Base-by-base conservation (phyloP, 1,284 basidiomycete species). In the Fomes fomentarius region DNA sequence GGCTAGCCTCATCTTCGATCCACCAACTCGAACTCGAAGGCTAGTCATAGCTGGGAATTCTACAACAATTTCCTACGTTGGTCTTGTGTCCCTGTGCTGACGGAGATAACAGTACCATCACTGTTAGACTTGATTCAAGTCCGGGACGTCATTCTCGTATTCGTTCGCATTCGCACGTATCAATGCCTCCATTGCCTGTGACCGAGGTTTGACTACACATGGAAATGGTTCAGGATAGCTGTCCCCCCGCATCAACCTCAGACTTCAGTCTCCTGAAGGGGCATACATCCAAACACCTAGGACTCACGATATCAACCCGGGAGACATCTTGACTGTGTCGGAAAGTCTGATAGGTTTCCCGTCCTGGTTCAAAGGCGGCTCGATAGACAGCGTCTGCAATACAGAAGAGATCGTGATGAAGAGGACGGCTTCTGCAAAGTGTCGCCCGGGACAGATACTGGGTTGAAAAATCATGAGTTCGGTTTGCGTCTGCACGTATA, bases 171-270 rank as follows among this genome's bases (percentile, higher is more conserved):
- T 35, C 14, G 47, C n/a, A 9, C 47, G 38, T 8, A 86, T 81
- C 22, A 85, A 66, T 12, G 76, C 73, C 45, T 80, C 66, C 4
- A 83, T 77, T 57, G 75, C 78, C 37, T 77, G 73, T 0, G 83
- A 85, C 24, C 84, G 78, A 10, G 84, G 84, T 61, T 73, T 79
- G 60, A 87, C 77, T n/a, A 72, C 65, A 60, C 84, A 87, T 60
- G 78, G 76, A 71, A 83, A 87, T 6, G 82, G 78, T 58, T 78
- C 80, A 6, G 83, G 84, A 61, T 84, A 83, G 61, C 84, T 87
- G 57, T 37, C 15, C 28, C 7, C 12, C 28, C 7, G 28, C 12
- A 30, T 30, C 12, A 12, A 30, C 7, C 28, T 6, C 12, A 12
- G 12, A 30, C 28, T 30, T 12, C 12, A 17, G 14, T 9, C 9